Base-by-base conservation (phyloP, 345 rosid genomes). In the Rhizophora mangle region DNA sequence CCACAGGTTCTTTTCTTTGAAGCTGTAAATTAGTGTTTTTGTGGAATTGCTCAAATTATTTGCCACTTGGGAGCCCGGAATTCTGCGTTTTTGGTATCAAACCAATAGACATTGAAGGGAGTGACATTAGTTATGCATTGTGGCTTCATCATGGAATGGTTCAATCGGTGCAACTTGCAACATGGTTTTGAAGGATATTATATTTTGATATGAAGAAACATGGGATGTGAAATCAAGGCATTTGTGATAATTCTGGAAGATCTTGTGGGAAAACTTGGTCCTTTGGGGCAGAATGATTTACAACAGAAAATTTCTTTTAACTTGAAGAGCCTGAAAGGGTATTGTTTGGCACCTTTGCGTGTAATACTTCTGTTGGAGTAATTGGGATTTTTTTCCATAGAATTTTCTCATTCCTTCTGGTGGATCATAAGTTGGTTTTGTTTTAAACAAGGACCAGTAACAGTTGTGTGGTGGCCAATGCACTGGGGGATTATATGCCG, bases 1-100 rank as follows among this genome's bases (percentile, higher is more conserved):
- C 97, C 99, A 54, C 99, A 95, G 84, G 96, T 92, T 80, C 89
- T 95, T 59, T 85, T 95, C 83, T 95, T 83, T 58, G 96, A 89
- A 83, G 88, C 90, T 75, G 77, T 85, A 79, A 84, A 82, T 67
- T 82, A 81, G 71, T 55, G 60, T 43, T 36, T 58, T 37, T 64
- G 67, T 55, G 66, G 78, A 71, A 82, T 52, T 62, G 63, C 72
- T 68, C 56, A 27, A 43, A 60, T 39, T 63, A 62, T 74, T 68
- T 76, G 68, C 68, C 78, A 59, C 57, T 68, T 29, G 47, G 64
- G 53, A 70, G 69, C 69, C 32, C 51, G 26, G 32, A 47, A 72
- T 36, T 71, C 34, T 62, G 61, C 29, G 34, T 60, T 63, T 36
- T 62, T 51, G 47, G 66, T 67, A 64, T 69, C 59, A 16, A 67